Evolutionary conservation across 2,329 filamentous ascomycete genomes (phyloP).

Genomic region (Venturia carpophila): DNA sequence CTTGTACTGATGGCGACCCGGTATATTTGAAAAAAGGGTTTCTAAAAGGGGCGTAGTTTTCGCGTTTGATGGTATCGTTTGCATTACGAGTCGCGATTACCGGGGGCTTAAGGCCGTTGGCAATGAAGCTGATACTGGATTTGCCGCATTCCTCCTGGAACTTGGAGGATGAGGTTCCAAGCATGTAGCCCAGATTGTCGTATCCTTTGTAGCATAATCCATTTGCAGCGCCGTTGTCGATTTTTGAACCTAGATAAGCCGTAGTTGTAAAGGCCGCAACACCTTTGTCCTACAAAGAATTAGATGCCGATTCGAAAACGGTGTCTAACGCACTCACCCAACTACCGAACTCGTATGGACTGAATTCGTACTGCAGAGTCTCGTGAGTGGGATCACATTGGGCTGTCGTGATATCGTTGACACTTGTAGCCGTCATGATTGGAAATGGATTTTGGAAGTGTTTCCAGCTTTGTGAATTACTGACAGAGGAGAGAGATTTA

Average conservation of each 20-base stretch:
- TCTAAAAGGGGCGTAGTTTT: conserved; percentile 47
- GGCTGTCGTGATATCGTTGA: conserved; percentile 23
- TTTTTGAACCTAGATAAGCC: conserved; percentile 52
- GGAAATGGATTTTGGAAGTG: conserved; percentile 37
- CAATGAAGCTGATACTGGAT: conserved; percentile 19
- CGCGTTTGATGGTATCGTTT: conserved; percentile 26
- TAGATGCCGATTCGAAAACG: neutral
- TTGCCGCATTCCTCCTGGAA: conserved; percentile 32
- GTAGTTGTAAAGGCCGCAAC: conserved; percentile 54
- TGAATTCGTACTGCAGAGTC: conserved; percentile 57
- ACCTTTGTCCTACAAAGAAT: conserved; percentile 39
- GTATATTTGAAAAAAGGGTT: conserved; percentile 53
- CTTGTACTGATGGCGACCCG: conserved; percentile 34
- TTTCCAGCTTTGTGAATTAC: conserved; percentile 34
- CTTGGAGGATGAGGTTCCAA: conserved; percentile 39
- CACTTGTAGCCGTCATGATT: conserved; percentile 37
- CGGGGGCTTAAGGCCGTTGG: conserved; percentile 26
- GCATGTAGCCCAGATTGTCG: conserved; percentile 43
- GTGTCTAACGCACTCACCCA: conserved; percentile 30
- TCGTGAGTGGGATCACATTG: conserved; percentile 38
- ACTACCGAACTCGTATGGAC: conserved; percentile 58
- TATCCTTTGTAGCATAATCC: conserved; percentile 42
- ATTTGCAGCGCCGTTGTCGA: conserved; percentile 41
- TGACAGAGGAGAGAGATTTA: conserved; percentile 30
- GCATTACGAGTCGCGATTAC: conserved; percentile 22